Base-by-base conservation (phyloP, 1,284 basidiomycete genomes). In the Takashimella koratensis region DNA sequence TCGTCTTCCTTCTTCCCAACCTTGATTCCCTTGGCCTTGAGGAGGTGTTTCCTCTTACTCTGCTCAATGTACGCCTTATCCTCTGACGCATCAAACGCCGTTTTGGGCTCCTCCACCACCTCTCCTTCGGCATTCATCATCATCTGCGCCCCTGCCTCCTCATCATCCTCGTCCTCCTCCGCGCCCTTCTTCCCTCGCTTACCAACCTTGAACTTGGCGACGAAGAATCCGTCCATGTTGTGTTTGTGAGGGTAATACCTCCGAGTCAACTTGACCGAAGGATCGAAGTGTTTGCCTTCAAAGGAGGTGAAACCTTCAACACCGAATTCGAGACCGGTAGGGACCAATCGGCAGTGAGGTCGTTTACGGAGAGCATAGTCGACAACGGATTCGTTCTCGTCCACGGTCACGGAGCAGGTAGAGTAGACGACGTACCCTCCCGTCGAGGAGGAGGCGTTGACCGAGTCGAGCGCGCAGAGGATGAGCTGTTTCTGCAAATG, bases 401-500 rank as follows among this genome's bases (percentile, higher is more conserved):
- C 96, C 2, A 97, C 89, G 3, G 89, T 97, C 45, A 99, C 92
- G 5, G 94, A 98, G 74, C 96, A 99, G 0, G 96, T 99, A 50
- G 94, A 98, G 79, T 99, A 99, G 55, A 98, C 95, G 63, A 98
- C 79, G 74, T 88, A 94, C 22, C 93, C 95, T 12, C 96, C 96
- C 0, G 90, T 91, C 63, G 88, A 85, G 2, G 92, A 95, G 53
- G 86, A 84, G 10, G 94, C 84, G 62, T 86, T 87, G 54, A 97
- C 86, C 55, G 91, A 95, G 80, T 99, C 96, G 71, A 99, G 93
- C 3, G 95, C 96, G 73, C 95, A 98, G 48, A 99, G 83, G 68
- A 99, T 90, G 47, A 99, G 84, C 74, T 99, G 96, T 77, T 98
- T 98, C 79, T 99, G 96, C 23, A 99, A 82, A 70, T 99, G 96